Evolutionary conservation across 352 stramenopile genomes (phyloP), one percentile per base, ranked within the genome.

Genomic region (Phytophthora brassicae): DNA sequence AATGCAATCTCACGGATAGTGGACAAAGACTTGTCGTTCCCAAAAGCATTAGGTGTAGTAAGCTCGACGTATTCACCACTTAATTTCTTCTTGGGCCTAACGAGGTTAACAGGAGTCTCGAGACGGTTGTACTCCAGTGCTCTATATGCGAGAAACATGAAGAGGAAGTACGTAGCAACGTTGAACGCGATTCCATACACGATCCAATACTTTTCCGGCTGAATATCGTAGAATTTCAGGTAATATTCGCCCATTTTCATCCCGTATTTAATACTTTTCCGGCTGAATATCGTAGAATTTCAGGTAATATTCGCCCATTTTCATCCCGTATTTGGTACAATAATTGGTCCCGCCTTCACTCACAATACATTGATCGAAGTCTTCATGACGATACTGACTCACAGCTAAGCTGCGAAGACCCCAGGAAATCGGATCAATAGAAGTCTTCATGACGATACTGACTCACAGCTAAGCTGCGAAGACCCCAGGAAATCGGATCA

Each of bases 241-340:
- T 60, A 69, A 46, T 81, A 79, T 29, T 81, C 53, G 48, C 69
- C 70, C 65, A 83, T 77, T 19, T 58, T 75, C 68, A 72, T 69
- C 19, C 63, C 66, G 42, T 64, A 72, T 17, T 28, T 51, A 9
- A 47, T 63, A 59, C 71, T 45, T 31, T 9, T 82, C 70, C 26
- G 56, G 68, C 46, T 68, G 65, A 19, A 77, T 60, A 16, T 71
- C 65, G 56, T 75, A 77, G 17, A 66, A 52, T 17, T 43, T 63
- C 28, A 81, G 29, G 28, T 60, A 69, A 46, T 81, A 79, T 29
- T 81, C 53, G 48, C 69, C 70, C 65, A 83, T 77, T 19, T 59
- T 75, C 68, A 72, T 70, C 19, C 63, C 66, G 43, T 64, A 72
- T 19, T 29, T 48, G 13, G 47, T 64, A 59, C 71, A 80, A 48